phyloP scores from a whole-genome alignment of 768 basidiomycete genomes.

The Lactarius indigo region DNA sequence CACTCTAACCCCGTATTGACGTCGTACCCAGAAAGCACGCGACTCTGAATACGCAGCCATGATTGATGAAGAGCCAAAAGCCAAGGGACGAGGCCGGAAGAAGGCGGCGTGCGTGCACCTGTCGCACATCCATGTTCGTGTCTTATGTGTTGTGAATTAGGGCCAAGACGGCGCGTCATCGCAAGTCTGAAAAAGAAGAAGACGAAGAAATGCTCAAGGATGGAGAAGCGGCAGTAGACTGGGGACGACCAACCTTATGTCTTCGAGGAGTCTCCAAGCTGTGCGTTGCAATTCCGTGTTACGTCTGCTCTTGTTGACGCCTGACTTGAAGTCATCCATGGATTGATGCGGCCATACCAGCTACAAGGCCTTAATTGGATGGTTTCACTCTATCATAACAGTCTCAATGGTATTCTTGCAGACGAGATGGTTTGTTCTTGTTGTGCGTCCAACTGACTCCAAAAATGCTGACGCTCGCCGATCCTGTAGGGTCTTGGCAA shows the following conservation, averaged over 20 bases:
- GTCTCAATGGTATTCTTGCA: constrained; percentile 93
- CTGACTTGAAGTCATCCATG: constrained; percentile 65
- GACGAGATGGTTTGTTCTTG: constrained; percentile 77
- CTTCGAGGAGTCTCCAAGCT: constrained; percentile 91
- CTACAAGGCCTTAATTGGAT: constrained; percentile 97
- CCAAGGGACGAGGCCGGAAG: constrained; percentile 81
- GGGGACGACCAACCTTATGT: constrained; percentile 90
- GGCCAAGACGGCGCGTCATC: constrained; percentile 75
- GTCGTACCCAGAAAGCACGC: constrained; percentile 53
- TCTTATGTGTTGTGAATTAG: constrained; percentile 36
- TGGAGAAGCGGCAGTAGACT: constrained; percentile 70
- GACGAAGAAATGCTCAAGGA: constrained; percentile 93
- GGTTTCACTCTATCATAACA: constrained; percentile 94
- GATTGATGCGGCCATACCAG: constrained; percentile 90
- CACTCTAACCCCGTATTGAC: not conserved
- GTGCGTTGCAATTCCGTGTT: constrained; percentile 39
- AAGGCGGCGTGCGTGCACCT: constrained; percentile 56
- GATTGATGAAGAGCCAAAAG: constrained; percentile 82
- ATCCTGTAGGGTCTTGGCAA: constrained; percentile 83
- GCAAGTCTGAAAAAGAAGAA: constrained; percentile 98
- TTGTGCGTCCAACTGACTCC: constrained; percentile 13
- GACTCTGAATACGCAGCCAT: constrained; percentile 92
- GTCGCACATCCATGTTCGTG: not conserved
- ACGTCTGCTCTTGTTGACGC: not conserved
- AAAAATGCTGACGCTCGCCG: not conserved